Conservation (phyloP, 345 rosid species). For the Nasturtium officinale region DNA sequence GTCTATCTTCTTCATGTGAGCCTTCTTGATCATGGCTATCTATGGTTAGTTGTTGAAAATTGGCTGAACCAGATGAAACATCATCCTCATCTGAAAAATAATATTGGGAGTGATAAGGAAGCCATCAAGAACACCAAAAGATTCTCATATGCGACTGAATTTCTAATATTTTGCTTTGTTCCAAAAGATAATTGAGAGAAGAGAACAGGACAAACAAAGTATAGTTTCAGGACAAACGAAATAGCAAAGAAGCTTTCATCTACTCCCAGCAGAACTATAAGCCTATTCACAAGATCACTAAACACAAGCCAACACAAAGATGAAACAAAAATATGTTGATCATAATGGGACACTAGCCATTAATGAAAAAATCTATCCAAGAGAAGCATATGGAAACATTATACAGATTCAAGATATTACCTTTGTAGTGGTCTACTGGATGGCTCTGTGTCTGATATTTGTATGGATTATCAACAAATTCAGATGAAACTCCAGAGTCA, state of each 20-base stretch:
- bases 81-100: slow-evolving; percentile 65
- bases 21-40: slow-evolving; percentile 59
- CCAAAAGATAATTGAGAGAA: slow-evolving; percentile 24
- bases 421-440: slow-evolving; percentile 63
- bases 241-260: slow-evolving; percentile 3
- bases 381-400: slow-evolving; percentile 2
- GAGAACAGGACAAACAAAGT: background rate
- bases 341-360: slow-evolving; percentile 1
- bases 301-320: background rate
- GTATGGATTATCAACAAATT: slow-evolving; percentile 57
- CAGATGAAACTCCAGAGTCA: slow-evolving; percentile 60
- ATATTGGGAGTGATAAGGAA: slow-evolving; percentile 16
- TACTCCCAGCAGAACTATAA: slow-evolving; percentile 3
- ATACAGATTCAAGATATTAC: slow-evolving; percentile 39
- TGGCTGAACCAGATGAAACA: slow-evolving; percentile 53
- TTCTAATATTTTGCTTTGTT: background rate
- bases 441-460: slow-evolving; percentile 61
- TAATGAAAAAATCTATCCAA: background rate
- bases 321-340: background rate
- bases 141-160: background rate
- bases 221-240: slow-evolving; percentile 11
- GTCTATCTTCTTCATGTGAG: slow-evolving; percentile 63
- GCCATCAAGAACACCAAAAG: slow-evolving; percentile 6
- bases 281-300: slow-evolving; percentile 6
- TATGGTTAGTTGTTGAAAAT: slow-evolving; percentile 59